phyloP scores from a whole-genome alignment of 192 early-diverging fungal species.

The Entomortierella chlamydospora region DNA sequence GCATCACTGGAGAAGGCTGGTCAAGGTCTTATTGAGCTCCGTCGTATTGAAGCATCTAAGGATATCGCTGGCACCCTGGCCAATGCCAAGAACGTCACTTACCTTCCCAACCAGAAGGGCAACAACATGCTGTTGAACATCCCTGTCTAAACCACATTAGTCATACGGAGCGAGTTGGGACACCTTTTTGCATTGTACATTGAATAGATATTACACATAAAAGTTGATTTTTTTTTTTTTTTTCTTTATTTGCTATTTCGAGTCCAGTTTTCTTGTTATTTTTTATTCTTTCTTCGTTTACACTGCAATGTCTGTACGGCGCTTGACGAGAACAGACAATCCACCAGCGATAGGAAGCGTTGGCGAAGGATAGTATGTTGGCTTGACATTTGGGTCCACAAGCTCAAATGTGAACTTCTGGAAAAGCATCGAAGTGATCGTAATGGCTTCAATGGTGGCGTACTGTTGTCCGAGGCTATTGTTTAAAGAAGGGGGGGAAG shows the following conservation, averaged over 20 bases:
- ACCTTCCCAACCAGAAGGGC: constrained; percentile 77
- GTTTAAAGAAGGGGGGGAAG: too few relatives aligned
- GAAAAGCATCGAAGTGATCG: constrained; percentile 25
- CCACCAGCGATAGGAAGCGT: constrained; percentile 35
- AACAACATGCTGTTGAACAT: constrained; percentile 57
- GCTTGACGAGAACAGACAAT: constrained; percentile 21
- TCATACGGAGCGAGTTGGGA: background rate
- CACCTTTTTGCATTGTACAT: constrained; percentile 5
- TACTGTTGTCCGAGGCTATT: constrained; percentile 39
- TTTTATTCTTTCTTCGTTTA: background rate
- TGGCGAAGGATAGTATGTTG: constrained; percentile 8
- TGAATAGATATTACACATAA: background rate
- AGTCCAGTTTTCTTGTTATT: background rate
- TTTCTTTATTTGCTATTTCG: background rate
- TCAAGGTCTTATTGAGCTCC: constrained; percentile 91
- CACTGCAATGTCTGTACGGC: constrained; percentile 1
- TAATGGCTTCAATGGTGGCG: constrained; percentile 34
- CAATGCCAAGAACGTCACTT: constrained; percentile 87
- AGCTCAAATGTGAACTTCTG: constrained; percentile 26
- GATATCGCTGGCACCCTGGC: constrained; percentile 94
- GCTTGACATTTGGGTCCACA: constrained; percentile 20
- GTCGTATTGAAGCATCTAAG: constrained; percentile 97
- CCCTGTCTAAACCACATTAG: constrained; percentile 30
- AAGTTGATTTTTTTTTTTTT: background rate
- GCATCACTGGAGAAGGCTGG: constrained; percentile 91